These are phyloP conservation scores for Eragrostis curvula DNA, from an alignment of 176 grass and related monocot species.

Conservation along the genomic window DNA sequence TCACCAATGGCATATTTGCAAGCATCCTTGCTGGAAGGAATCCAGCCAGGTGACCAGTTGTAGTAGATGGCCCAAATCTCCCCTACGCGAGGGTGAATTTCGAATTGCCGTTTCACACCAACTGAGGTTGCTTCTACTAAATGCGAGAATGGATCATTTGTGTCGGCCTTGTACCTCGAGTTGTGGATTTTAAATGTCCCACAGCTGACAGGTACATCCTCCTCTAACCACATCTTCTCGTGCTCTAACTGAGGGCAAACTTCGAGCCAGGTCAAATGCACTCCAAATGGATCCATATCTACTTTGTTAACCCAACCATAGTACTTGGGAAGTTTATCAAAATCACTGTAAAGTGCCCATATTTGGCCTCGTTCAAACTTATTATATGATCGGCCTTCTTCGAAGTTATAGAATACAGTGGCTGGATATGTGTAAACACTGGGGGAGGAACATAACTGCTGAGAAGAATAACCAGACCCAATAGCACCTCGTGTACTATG, in stretches of 20 bases:
- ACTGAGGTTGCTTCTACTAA: slow-evolving; percentile 34
- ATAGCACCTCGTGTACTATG: not conserved
- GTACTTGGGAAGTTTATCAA: slow-evolving; percentile 74
- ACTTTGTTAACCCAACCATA: slow-evolving; percentile 62
- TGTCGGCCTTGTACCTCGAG: slow-evolving; percentile 24
- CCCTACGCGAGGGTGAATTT: slow-evolving; percentile 56
- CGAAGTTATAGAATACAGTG: slow-evolving; percentile 66
- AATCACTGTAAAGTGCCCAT: slow-evolving; percentile 83
- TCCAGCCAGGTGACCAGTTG: slow-evolving; percentile 62
- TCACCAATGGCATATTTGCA: slow-evolving; percentile 63
- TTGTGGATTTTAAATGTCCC: slow-evolving; percentile 58
- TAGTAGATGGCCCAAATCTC: slow-evolving; percentile 83
- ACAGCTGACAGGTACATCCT: slow-evolving; percentile 64
- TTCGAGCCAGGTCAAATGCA: slow-evolving; percentile 76
- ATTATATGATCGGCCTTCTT: slow-evolving; percentile 44
- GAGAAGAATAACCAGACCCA: slow-evolving; percentile 8
- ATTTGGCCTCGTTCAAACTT: slow-evolving; percentile 63
- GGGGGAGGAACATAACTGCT: slow-evolving; percentile 16
- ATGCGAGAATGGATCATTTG: slow-evolving; percentile 68
- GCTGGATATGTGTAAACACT: slow-evolving; percentile 45
- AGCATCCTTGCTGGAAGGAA: slow-evolving; percentile 41
- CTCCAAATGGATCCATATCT: slow-evolving; percentile 38
- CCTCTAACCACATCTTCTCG: slow-evolving; percentile 58
- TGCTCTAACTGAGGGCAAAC: slow-evolving; percentile 35
- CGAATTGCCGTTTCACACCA: slow-evolving; percentile 34